Base-by-base conservation (phyloP, 208 protist species). In the Vickermania ingenoplastis region DNA sequence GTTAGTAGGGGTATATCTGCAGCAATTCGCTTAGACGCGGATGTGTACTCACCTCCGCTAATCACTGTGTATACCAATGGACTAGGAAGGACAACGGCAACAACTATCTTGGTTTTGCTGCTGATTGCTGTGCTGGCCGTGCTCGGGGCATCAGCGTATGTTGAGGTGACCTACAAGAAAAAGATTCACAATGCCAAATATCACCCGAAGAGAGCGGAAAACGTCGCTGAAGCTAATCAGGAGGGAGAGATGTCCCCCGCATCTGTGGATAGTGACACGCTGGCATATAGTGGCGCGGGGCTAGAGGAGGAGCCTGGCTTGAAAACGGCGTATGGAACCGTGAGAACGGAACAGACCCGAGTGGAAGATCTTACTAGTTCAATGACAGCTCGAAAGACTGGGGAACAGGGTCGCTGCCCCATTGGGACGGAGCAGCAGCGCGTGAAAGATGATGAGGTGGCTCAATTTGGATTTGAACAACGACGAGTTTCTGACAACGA, bases 161-260 rank as follows among this genome's bases (percentile, higher is more conserved):
- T 91, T 22, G 86, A 93, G 60, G 60, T 81, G 36, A 81, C 72
- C 13, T 90, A 85, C 71, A 81, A 73, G 65, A 69, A 64, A 49
- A 78, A 77, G 21, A 81, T 93, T 41, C 78, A 78, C 66, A 69
- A 75, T 51, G 75, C 75, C 31, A 89, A 83, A 69, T 83, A 85
- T 57, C 68, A 83, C 53, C 72, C 81, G 31, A 80, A 80, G 61
- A 61, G 71, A 3, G 67, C 75, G 2, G 73, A 76, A 28, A 83
- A 73, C 56, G n/a, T n/a, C n/a, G n/a, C n/a, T n/a, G n/a, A n/a
- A n/a, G n/a, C n/a, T n/a, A n/a, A n/a, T n/a, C n/a, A n/a, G n/a
- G n/a, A n/a, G n/a, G n/a, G n/a, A n/a, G n/a, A n/a, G n/a, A n/a
- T n/a, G n/a, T n/a, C n/a, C n/a, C n/a, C n/a, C n/a, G n/a, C n/a